Conservation (phyloP, 768 basidiomycete species). For the Tylopilus sp. region DNA sequence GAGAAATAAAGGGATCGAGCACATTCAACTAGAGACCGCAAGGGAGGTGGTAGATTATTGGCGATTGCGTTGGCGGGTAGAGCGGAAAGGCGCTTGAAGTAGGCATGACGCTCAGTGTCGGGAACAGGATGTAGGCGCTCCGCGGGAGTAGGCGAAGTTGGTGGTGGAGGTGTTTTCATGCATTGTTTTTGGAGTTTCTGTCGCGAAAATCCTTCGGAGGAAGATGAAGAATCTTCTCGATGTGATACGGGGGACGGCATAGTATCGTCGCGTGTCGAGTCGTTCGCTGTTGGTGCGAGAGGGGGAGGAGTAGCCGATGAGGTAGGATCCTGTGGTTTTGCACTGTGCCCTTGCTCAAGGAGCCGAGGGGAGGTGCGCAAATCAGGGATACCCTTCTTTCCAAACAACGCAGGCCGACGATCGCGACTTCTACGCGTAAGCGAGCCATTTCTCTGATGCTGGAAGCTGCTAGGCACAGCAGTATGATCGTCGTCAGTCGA, state of each 20-base stretch:
- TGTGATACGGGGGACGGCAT: conserved; percentile 40
- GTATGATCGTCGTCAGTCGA: conserved; percentile 45
- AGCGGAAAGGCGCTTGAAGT: conserved; percentile 89
- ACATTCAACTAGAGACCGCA: conserved; percentile 77
- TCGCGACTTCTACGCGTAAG: conserved; percentile 39
- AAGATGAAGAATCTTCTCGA: conserved; percentile 46
- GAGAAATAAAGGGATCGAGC: conserved; percentile 91
- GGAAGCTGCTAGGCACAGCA: conserved; percentile 22
- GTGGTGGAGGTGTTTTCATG: conserved; percentile 30
- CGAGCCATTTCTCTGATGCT: conserved; percentile 52
- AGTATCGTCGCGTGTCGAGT: conserved; percentile 24
- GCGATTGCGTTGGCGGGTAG: conserved; percentile 59
- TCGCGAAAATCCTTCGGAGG: conserved; percentile 29
- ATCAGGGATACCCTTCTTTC: conserved; percentile 88
- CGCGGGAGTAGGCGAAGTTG: conserved; percentile 38
- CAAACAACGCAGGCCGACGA: conserved; percentile 37
- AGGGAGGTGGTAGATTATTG: conserved; percentile 63
- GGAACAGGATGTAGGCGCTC: conserved; percentile 41
- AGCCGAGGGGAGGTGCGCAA: conserved; percentile 51
- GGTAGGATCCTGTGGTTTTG: conserved; percentile 27
- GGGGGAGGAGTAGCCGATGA: conserved; percentile 10
- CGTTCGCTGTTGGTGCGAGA: conserved; percentile 9
- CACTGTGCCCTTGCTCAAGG: conserved; percentile 25
- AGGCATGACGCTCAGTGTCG: conserved; percentile 82
- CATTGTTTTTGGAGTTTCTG: conserved; percentile 23